Evolutionary conservation across 306 rosid species (phyloP), one percentile per base, ranked within the genome.

Genomic region (Heteromeles arbutifolia): DNA sequence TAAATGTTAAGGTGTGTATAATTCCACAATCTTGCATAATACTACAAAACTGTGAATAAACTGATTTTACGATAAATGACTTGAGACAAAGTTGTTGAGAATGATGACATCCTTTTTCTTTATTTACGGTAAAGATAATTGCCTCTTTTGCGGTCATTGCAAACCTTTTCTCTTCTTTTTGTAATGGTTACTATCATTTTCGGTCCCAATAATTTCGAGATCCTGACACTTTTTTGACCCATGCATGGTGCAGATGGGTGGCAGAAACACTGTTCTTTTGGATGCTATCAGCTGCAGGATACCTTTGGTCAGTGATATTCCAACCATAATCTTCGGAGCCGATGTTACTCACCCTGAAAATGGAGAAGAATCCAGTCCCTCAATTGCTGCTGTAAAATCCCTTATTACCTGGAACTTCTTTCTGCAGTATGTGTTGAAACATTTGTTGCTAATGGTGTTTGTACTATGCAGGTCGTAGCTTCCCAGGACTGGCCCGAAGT

Each of bases 401-500:
- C 63, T 75, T 68, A 58, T 24, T 69, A 52, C 56, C 10, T 17
- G 54, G 34, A 77, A 8, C 5, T 74, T 56, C 25, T 65, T 74
- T 22, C 25, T 22, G 26, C 24, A 19, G 14, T 44, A 32, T 8
- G 69, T 79, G 64, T 67, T 19, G 53, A 67, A 59, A 72, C 37
- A 58, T 75, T 67, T n/a, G 57, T 54, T 66, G 69, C 82, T 83
- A 73, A 84, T 82, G 29, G 29, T 80, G 19, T 71, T 81, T 48
- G 65, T 41, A 67, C 76, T 71, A 22, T 87, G 78, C 83, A 93
- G 98, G 98, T 93, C 25, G 98, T 93, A 76, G 98, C 98, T 67
- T 93, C 98, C 41, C 97, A 93, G 84, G 97, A 93, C 80, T 93
- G 98, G 98, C 98, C 98, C 12, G 98, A 93, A 77, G 98, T 93